These are phyloP conservation scores for Suhomyces emberorum DNA, from an alignment of 805 yeast species.

Conservation along the genomic window DNA sequence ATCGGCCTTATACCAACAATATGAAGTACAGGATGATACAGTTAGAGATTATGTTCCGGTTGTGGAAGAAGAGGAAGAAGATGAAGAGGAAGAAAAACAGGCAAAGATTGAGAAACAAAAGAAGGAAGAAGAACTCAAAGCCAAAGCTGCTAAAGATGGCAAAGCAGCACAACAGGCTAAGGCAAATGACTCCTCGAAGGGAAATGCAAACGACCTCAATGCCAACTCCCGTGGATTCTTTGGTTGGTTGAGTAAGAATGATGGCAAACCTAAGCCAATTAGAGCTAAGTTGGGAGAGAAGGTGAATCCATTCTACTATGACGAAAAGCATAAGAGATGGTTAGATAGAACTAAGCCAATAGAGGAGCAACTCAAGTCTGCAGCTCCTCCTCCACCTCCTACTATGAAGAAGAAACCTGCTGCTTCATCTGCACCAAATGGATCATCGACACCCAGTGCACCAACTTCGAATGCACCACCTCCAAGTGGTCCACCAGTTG, in stretches of 20 bases:
- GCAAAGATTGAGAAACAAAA: constrained; percentile 12
- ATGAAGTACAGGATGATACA: constrained; percentile 44
- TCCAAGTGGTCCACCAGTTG: constrained; percentile 9
- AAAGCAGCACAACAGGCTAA: constrained; percentile 36
- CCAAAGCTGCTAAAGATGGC: constrained; percentile 14
- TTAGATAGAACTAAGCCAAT: constrained; percentile 64
- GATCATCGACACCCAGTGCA: no score
- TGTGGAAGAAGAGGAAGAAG: constrained; percentile 45
- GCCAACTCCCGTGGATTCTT: constrained; percentile 49
- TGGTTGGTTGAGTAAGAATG: constrained; percentile 42
- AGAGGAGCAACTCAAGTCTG: constrained; percentile 56
- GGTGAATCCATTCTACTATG: constrained; percentile 64
- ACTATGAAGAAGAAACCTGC: constrained; percentile 26
- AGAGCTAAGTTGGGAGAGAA: constrained; percentile 85
- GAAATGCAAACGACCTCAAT: constrained; percentile 8
- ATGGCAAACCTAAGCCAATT: constrained; percentile 69
- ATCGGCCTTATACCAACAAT: constrained; percentile 42
- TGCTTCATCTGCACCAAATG: constrained; percentile 3
- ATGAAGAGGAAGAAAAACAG: constrained; percentile 36
- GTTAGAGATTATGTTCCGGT: constrained; percentile 41
- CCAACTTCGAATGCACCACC: constrained; percentile 1
- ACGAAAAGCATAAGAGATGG: constrained; percentile 85
- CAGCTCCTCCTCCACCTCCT: constrained; percentile 71
- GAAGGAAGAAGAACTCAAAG: constrained; percentile 17
- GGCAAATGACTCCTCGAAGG: no score